Evolutionary conservation across 2,329 filamentous ascomycete species (phyloP).

Genomic region (Diaporthe longicolla): DNA sequence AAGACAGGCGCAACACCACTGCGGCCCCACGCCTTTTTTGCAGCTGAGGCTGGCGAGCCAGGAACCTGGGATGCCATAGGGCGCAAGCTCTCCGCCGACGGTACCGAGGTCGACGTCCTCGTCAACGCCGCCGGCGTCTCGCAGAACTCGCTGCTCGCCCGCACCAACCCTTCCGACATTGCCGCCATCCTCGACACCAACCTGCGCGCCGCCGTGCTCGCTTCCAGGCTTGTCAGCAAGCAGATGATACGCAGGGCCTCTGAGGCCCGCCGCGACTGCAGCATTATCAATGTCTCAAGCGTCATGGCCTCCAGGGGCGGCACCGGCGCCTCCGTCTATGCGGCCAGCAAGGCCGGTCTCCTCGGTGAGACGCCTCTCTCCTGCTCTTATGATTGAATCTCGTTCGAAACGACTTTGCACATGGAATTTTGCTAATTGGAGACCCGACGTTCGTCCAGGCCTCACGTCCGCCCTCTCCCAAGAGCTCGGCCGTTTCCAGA

Average conservation of each 20-base stretch:
- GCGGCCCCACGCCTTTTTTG: slow-evolving; percentile 39
- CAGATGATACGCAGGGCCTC: slow-evolving; percentile 59
- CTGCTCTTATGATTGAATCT: not conserved
- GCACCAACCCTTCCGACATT: slow-evolving; percentile 65
- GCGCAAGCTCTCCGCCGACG: slow-evolving; percentile 20
- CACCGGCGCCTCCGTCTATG: slow-evolving; percentile 78
- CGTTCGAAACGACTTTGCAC: not conserved
- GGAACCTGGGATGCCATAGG: slow-evolving; percentile 43
- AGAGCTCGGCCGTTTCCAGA: slow-evolving; percentile 71
- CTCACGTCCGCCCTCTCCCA: slow-evolving; percentile 77
- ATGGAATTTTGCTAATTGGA: not conserved
- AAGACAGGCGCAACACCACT: not conserved
- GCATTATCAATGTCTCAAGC: slow-evolving; percentile 87
- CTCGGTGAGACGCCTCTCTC: slow-evolving; percentile 65
- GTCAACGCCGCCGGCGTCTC: slow-evolving; percentile 86
- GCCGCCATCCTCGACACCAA: slow-evolving; percentile 77
- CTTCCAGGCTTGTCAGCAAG: slow-evolving; percentile 67
- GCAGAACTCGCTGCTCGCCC: slow-evolving; percentile 74
- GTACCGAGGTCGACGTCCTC: slow-evolving; percentile 66
- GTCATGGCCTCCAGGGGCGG: slow-evolving; percentile 79
- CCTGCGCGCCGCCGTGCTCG: slow-evolving; percentile 74
- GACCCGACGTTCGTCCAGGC: slow-evolving; percentile 57
- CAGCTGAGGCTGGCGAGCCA: slow-evolving; percentile 45
- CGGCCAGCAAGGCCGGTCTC: slow-evolving; percentile 85
- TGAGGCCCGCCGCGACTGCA: slow-evolving; percentile 52